phyloP scores from a whole-genome alignment of 148 eudicot species.

The Silene conica region DNA sequence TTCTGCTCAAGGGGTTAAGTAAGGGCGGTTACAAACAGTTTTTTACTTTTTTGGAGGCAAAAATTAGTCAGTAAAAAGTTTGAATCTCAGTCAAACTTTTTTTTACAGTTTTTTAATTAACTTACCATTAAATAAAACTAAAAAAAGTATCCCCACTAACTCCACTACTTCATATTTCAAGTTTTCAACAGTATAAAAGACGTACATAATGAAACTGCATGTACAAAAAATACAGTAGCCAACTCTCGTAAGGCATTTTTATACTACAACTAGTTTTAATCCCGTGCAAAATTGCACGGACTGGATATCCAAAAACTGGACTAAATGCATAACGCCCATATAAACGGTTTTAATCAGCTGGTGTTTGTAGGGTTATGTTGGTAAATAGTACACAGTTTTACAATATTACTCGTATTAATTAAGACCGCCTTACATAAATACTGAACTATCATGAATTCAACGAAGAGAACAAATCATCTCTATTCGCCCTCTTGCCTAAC shows the following conservation, averaged over 20 bases:
- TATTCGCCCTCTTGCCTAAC: too few species aligned
- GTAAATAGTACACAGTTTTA: not conserved
- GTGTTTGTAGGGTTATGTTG: not conserved
- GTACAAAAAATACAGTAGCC: not conserved
- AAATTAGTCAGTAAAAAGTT: constrained; percentile 16
- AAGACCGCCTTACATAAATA: too few species aligned
- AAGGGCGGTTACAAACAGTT: constrained; percentile 17
- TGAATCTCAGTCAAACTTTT: constrained; percentile 15
- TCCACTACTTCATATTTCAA: not conserved
- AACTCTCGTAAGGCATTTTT: not conserved
- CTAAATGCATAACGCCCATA: too few species aligned
- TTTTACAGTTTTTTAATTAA: not conserved
- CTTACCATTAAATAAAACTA: not conserved
- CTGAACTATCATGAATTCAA: not conserved
- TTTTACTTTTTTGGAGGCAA: constrained; percentile 12
- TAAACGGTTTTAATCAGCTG: not conserved
- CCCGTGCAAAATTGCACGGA: too few species aligned
- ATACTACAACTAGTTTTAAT: too few species aligned
- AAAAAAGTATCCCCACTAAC: not conserved
- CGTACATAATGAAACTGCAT: not conserved
- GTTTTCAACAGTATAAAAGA: not conserved
- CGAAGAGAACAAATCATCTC: constrained; percentile 4
- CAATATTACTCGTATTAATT: too few species aligned
- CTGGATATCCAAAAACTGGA: too few species aligned
- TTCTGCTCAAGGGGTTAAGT: constrained; percentile 10